Evolutionary conservation across 805 yeast species (phyloP).

Genomic region (Candida piceae): DNA sequence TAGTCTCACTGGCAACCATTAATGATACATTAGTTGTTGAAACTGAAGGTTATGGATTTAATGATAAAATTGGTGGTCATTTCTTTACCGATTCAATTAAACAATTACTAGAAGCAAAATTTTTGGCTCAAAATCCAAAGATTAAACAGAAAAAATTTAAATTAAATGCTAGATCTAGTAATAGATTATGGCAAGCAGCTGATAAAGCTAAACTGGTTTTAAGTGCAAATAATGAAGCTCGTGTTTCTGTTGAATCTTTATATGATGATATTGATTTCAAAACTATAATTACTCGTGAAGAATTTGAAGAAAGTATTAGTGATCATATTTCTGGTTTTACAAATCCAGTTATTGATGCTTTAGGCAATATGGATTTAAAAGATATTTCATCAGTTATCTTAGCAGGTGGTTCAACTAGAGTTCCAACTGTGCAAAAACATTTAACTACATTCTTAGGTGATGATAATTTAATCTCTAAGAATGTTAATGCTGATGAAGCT

Average conservation of each 20-base stretch:
- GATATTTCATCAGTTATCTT: conserved; percentile 56
- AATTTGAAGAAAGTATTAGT: conserved; percentile 58
- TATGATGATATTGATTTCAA: conserved; percentile 71
- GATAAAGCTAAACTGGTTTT: conserved; percentile 84
- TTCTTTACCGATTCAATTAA: conserved; percentile 62
- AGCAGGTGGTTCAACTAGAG: conserved; percentile 88
- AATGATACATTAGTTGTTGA: conserved; percentile 43
- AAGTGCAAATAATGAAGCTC: conserved; percentile 82
- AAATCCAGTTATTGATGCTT: conserved; percentile 50
- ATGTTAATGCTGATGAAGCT: conserved; percentile 94
- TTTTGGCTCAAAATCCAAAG: conserved; percentile 41
- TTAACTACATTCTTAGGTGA: conserved; percentile 51
- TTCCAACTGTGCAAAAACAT: conserved; percentile 76
- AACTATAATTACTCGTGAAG: conserved; percentile 64
- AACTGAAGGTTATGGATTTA: conserved; percentile 68
- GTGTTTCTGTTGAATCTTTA: conserved; percentile 71
- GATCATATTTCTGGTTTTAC: conserved; percentile 43
- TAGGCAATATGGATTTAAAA: conserved; percentile 29
- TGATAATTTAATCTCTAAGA: conserved; percentile 57
- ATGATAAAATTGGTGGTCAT: conserved; percentile 71
- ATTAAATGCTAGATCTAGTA: conserved; percentile 50
- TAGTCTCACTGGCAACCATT: conserved; percentile 56
- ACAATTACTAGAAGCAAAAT: conserved; percentile 54
- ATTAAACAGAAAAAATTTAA: conserved; percentile 35
- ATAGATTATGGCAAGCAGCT: conserved; percentile 72